These are phyloP conservation scores for Annona cherimola DNA, from an alignment of 164 flowering plant species.

Conservation along the genomic window DNA sequence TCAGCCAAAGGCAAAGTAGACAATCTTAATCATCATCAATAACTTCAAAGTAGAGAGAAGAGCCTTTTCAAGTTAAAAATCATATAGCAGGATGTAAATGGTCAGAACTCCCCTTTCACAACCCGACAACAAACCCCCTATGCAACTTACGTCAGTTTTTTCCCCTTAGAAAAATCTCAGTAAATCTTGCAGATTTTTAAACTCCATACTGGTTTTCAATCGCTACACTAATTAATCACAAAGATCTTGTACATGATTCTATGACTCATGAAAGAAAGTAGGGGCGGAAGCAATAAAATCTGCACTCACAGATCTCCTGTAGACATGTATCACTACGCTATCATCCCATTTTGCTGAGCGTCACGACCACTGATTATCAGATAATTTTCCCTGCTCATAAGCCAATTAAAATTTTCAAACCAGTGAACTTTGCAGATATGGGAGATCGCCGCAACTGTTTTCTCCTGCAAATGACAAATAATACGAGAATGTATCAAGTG, in stretches of 20 bases:
- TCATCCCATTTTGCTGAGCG: constrained; percentile 99
- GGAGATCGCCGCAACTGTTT: constrained; percentile 82
- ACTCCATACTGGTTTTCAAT: background rate
- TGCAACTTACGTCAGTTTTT: too few species aligned
- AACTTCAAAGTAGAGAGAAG: too few species aligned
- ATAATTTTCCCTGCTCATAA: constrained; percentile 95
- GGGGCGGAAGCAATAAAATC: background rate
- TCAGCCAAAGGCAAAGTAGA: background rate
- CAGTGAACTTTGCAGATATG: constrained; percentile 99
- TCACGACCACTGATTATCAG: constrained; percentile 94
- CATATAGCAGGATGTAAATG: too few species aligned
- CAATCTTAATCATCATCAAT: too few species aligned
- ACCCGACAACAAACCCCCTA: too few species aligned
- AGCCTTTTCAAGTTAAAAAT: too few species aligned
- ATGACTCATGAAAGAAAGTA: background rate
- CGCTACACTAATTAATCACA: background rate
- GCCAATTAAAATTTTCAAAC: constrained; percentile 99
- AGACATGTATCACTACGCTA: constrained; percentile 94
- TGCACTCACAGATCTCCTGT: constrained; percentile 95
- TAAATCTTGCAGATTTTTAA: too few species aligned
- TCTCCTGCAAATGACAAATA: constrained; percentile 54
- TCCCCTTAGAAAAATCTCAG: too few species aligned
- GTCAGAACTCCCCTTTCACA: too few species aligned
- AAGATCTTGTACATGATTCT: background rate
- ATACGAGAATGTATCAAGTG: constrained; percentile 2